These are phyloP conservation scores for Chimonanthus praecox DNA, from an alignment of 164 flowering plant species.

Conservation along the genomic window DNA sequence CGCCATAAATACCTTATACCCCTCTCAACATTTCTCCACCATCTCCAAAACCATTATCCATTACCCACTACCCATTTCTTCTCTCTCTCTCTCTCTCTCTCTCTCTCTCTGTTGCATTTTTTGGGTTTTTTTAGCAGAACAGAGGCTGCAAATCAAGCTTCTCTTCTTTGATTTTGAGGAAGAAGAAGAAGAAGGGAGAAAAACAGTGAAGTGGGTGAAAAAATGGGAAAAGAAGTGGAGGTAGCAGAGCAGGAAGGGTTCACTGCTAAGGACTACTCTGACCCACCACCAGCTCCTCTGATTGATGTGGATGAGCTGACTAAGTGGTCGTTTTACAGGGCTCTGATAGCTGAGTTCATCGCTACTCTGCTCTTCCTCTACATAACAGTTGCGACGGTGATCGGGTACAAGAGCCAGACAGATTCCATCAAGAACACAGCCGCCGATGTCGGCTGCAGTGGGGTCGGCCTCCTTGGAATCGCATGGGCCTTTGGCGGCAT, in stretches of 20 bases:
- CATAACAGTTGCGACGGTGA: conserved; percentile 67
- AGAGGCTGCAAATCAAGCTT: background rate
- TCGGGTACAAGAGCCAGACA: conserved; percentile 60
- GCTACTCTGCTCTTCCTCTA: conserved; percentile 82
- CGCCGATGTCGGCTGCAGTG: conserved; percentile 31
- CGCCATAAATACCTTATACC: background rate
- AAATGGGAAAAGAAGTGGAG: conserved; percentile 43
- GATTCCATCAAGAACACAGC: conserved; percentile 11
- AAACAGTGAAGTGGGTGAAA: conserved; percentile 37
- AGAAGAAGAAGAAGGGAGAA: conserved; percentile 13
- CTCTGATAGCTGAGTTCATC: conserved; percentile 77
- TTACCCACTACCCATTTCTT: background rate
- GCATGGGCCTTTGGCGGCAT: conserved; percentile 98
- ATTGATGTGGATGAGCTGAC: conserved; percentile 56
- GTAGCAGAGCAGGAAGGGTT: conserved; percentile 23
- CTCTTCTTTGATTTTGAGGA: background rate
- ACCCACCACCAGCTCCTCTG: conserved; percentile 83
- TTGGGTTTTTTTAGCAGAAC: too few relatives aligned
- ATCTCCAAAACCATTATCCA: background rate
- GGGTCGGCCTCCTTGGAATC: conserved; percentile 88
- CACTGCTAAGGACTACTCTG: conserved; percentile 73
- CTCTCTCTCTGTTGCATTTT: background rate
- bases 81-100: background rate
- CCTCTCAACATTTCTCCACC: background rate
- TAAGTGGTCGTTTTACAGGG: conserved; percentile 81